Evolutionary conservation across 1,284 basidiomycete genomes (phyloP).

Genomic region (Leccinum pachyderme): DNA sequence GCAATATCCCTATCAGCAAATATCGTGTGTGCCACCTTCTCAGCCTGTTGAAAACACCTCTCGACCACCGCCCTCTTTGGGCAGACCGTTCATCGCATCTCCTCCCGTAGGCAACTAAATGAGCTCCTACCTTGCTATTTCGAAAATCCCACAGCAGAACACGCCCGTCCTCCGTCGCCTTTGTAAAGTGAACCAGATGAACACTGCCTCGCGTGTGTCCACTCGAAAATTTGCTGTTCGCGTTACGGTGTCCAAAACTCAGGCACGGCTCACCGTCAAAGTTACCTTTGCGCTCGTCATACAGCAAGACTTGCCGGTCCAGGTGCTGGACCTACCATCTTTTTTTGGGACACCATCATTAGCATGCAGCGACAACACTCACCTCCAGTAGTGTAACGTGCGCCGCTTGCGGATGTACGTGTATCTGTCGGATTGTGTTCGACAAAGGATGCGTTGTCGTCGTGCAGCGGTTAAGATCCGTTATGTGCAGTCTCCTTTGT

Average conservation of each 20-base stretch:
- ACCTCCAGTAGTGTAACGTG: slow-evolving; percentile 49
- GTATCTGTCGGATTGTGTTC: slow-evolving; percentile 45
- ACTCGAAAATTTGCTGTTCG: slow-evolving; percentile 18
- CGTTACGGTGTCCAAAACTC: slow-evolving; percentile 44
- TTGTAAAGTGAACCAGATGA: slow-evolving; percentile 41
- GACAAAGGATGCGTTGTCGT: slow-evolving; percentile 35
- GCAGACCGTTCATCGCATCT: slow-evolving; percentile 23
- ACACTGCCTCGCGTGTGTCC: slow-evolving; percentile 34
- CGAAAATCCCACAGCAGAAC: slow-evolving; percentile 53
- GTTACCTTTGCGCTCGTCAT: slow-evolving; percentile 40
- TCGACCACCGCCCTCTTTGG: slow-evolving; percentile 36
- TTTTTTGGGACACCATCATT: slow-evolving; percentile 14
- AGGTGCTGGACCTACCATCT: slow-evolving; percentile 45
- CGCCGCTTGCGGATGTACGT: slow-evolving; percentile 42
- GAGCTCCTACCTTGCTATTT: slow-evolving; percentile 39
- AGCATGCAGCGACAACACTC: slow-evolving; percentile 23
- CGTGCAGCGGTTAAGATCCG: slow-evolving; percentile 33
- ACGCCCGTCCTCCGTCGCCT: slow-evolving; percentile 44
- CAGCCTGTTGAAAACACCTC: slow-evolving; percentile 32
- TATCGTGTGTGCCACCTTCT: slow-evolving; percentile 43
- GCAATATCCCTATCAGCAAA: slow-evolving; percentile 41
- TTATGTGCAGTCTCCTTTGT: slow-evolving; percentile 34
- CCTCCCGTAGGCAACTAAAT: slow-evolving; percentile 8
- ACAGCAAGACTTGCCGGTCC: slow-evolving; percentile 47
- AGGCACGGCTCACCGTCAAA: slow-evolving; percentile 41